Evolutionary conservation across 78 protist genomes (phyloP).

Genomic region (Pigoraptor vietnamica): DNA sequence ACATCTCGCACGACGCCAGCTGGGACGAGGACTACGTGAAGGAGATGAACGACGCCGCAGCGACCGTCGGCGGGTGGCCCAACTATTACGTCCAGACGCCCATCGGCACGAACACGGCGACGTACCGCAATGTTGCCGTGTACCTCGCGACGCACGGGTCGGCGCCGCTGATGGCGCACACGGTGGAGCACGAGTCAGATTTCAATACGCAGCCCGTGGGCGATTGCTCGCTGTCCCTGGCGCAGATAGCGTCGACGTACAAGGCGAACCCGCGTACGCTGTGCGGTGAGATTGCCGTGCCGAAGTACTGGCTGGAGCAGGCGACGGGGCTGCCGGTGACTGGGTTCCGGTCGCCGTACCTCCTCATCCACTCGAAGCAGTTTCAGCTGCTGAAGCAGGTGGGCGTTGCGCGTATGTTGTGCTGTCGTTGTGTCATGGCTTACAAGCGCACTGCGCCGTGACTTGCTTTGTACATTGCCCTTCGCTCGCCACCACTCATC

Average conservation of each 20-base stretch:
- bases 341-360: conserved; percentile 3
- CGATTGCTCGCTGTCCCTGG: neutral
- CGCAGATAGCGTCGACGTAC: neutral
- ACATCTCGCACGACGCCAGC: neutral
- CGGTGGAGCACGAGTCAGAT: neutral
- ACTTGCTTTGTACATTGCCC: too few species aligned
- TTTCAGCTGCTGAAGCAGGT: neutral
- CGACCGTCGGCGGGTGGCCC: neutral
- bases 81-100: neutral
- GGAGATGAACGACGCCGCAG: neutral
- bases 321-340: neutral
- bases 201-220: neutral
- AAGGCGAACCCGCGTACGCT: neutral
- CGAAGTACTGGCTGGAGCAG: neutral
- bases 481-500: too few species aligned
- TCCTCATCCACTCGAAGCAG: neutral
- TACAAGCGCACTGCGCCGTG: too few species aligned
- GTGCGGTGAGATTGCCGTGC: neutral
- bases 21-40: neutral
- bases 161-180: neutral
- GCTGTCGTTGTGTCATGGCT: too few species aligned
- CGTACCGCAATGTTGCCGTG: neutral
- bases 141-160: neutral
- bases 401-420: too few species aligned
- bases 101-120: neutral